Evolutionary conservation across 2,329 filamentous ascomycete species (phyloP), one percentile per base, ranked within the genome.

Genomic region (Penicillium olsonii): DNA sequence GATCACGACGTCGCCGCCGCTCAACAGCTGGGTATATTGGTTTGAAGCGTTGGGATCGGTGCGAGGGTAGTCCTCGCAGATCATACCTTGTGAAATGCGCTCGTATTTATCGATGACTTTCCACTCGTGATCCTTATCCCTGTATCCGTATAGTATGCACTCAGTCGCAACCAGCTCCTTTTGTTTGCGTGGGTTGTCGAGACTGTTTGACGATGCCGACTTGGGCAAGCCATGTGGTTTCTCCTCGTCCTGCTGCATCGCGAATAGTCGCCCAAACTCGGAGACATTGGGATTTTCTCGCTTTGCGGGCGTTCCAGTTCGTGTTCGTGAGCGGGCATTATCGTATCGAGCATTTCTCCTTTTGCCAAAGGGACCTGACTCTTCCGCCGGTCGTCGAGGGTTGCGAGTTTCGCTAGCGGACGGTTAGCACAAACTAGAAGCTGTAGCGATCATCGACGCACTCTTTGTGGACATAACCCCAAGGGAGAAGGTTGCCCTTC

Each of bases 21-120:
- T 82, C 58, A 92, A 84, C 1, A 85, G 82, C 65, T 88, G 74
- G n/a, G 75, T 87, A 75, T 87, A 92, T 50, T 87, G 80, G 49
- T 81, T 78, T 64, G 83, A 82, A 54, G 85, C 80, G 48, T 84
- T 78, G 2, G 89, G 88, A n/a, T 92, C 87, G 56, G 88, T 85
- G 54, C 92, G 85, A 8, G 91, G 84, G 71, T 97, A 97, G 72
- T 96, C 92, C 74, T 97, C 92, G 71, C 92, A 92, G 67, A 96
- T 90, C 55, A 84, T 76, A 20, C 92, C 92, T 26, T 74, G 72
- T 6, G 89, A 92, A 35, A 95, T 84, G 52, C 86, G 83, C 75
- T 96, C 92, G 74, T 88, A 97, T 72, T 90, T 89, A 59, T 88
- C 85, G 61, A 97, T 86, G 27, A 91, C 91, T 22, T 92, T 90